Base-by-base conservation (phyloP, 768 basidiomycete genomes). In the Pisolithus orientalis region DNA sequence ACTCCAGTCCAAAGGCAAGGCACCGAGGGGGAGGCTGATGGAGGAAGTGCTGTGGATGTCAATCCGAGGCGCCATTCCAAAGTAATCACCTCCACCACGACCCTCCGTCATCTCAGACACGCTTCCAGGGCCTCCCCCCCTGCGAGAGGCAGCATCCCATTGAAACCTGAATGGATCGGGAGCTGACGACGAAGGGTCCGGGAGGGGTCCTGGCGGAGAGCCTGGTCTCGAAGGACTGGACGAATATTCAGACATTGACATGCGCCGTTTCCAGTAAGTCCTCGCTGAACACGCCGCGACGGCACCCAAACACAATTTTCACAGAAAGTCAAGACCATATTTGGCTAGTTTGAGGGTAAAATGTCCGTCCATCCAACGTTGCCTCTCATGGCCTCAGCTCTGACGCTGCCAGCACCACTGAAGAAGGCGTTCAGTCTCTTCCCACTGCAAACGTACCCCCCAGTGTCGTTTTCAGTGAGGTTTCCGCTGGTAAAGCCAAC, bases 21-120 rank as follows among this genome's bases (percentile, higher is more conserved):
- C 67, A 39, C 74, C 75, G 25, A 74, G 65, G 1, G 75, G 72
- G 29, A 83, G 75, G 49, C 71, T 73, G 8, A 75, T 59, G 2
- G 78, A 62, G 8, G 83, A 83, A 16, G 75, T 66, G 57, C 77
- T 77, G 52, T 80, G 63, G 48, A 69, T 64, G 47, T 70, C 65
- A 34, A 76, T 75, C 40, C 73, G 73, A 29, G 79, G 76, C 24
- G 64, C 61, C 10, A 61, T 55, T 10, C 62, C 64, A 54, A 80
- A 77, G 63, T 84, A 78, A 65, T 89, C 84, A 60, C 79, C 79
- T 5, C 54, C 58, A 24, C 72, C 80, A 29, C 76, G 77, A 17
- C 80, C 78, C 34, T 84, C 85, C 45, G 87, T 84, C 7, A 85
- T 85, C 45, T 83, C 88, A 1, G 88, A 84, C 37, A 84, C 76